Percentiles rank a stretch among this genome's conserved stretches.
Evolutionary conservation across 768 basidiomycete genomes (phyloP).

Genomic region (Gloeopeniophorella convolvens): DNA sequence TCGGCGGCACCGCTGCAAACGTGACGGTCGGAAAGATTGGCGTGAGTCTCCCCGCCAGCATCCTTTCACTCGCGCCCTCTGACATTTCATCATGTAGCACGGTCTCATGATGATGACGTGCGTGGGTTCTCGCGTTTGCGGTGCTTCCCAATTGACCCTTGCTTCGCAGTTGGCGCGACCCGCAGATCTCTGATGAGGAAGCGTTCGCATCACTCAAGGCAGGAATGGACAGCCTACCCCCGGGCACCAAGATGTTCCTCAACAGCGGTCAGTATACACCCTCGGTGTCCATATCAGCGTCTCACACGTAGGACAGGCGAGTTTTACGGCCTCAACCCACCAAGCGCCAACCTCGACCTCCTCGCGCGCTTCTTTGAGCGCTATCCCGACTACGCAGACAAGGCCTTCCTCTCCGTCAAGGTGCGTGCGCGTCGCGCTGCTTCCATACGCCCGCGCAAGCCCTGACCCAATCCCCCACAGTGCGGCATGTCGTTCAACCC

Average conservation of each 20-base stretch:
- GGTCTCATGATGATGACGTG: constrained; percentile 58
- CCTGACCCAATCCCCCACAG: neutral
- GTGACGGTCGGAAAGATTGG: constrained; percentile 36
- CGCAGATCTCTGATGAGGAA: constrained; percentile 47
- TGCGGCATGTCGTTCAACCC: constrained; percentile 13
- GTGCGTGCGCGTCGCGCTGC: constrained; percentile 22
- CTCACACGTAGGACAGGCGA: constrained; percentile 31
- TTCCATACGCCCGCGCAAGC: neutral
- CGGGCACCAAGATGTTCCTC: constrained; percentile 44
- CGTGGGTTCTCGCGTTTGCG: constrained; percentile 13
- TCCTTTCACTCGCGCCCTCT: neutral
- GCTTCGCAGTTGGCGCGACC: constrained; percentile 15
- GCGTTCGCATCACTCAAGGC: constrained; percentile 58
- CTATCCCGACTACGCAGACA: constrained; percentile 38
- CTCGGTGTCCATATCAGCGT: neutral
- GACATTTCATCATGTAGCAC: constrained; percentile 15
- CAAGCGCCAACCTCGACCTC: constrained; percentile 42
- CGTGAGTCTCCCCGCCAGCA: constrained; percentile 25
- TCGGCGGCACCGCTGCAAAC: constrained; percentile 35
- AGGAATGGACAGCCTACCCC: constrained; percentile 36
- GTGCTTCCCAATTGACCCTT: neutral
- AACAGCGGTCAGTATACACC: constrained; percentile 38
- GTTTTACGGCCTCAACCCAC: constrained; percentile 46
- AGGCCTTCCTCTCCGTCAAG: constrained; percentile 45
- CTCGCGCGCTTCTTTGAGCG: constrained; percentile 44